Evolutionary conservation across 441 rosid species (phyloP), one percentile per base, ranked within the genome.

Genomic region (Pelargonium exstipulatum): DNA sequence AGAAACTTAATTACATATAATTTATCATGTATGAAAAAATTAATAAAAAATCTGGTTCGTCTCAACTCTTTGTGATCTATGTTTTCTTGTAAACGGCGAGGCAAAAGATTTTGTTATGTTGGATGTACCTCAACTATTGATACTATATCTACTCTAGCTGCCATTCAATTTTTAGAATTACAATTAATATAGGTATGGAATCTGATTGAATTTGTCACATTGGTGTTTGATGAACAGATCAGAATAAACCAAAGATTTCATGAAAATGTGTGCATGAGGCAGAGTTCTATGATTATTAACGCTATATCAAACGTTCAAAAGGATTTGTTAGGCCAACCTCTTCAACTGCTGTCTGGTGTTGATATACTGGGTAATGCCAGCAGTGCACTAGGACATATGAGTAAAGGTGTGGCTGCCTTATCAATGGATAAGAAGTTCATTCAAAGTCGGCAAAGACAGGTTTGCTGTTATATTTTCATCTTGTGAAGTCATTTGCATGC

Each of bases 361-460:
- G 99, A 95, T 78, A 91, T 91, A 83, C 81, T 95, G 87, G 98
- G 99, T 65, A 95, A 92, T 71, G 99, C 99, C 65, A 95, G 99
- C 83, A 95, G 98, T 68, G 99, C 99, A 1, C 98, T 90, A 77
- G 99, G 98, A 57, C 94, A 91, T 84, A 89, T 92, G 98, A 91
- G 99, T 86, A 92, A 92, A 90, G 97, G 99, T 66, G 91, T 90
- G 53, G 99, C 99, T 83, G 97, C 98, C 74, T 81, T 92, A 73
- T 95, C 97, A 73, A 92, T 95, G 99, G 99, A 92, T 78, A 92
- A 90, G 78, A 92, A 88, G 73, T 91, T 92, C 82, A 95, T 92
- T 74, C 97, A 95, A 80, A 79, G 96, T 83, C 87, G 95, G 67
- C 96, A 89, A 82, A 89, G 89, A 90, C 95, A 95, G 98, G 98